phyloP scores from a whole-genome alignment of 2,329 filamentous ascomycete genomes.

The Aspergillus fumigatiaffinis region DNA sequence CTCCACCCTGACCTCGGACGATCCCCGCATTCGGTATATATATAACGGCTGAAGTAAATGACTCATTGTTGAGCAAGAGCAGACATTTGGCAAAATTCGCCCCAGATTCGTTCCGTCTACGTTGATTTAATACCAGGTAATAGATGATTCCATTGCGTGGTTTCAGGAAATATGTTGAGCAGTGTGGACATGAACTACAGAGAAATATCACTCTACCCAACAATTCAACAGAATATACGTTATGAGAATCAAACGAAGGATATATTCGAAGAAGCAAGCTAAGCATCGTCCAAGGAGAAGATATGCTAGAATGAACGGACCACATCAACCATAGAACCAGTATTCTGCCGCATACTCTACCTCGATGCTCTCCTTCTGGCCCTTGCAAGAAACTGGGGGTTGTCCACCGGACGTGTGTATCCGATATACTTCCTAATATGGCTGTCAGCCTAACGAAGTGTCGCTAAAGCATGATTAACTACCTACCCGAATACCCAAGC shows the following conservation, averaged over 20 bases:
- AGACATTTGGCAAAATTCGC: neutral
- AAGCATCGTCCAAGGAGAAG: neutral
- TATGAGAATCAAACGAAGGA: neutral
- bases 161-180: neutral
- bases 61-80: neutral
- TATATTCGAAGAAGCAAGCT: neutral
- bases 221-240: neutral
- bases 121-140: neutral
- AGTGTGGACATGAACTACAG: neutral
- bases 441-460: neutral
- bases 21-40: neutral
- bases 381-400: slow-evolving; percentile 32
- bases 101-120: neutral
- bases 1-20: neutral
- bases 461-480: neutral
- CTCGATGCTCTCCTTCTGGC: slow-evolving; percentile 26
- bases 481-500: slow-evolving; percentile 29
- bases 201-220: neutral
- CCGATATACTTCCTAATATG: slow-evolving; percentile 38
- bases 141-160: neutral
- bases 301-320: neutral
- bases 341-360: slow-evolving; percentile 42
- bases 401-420: slow-evolving; percentile 36
- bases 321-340: slow-evolving; percentile 38
- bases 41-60: neutral